phyloP scores from a whole-genome alignment of 805 yeast genomes.

The Sugiyamaella lignohabitans region DNA sequence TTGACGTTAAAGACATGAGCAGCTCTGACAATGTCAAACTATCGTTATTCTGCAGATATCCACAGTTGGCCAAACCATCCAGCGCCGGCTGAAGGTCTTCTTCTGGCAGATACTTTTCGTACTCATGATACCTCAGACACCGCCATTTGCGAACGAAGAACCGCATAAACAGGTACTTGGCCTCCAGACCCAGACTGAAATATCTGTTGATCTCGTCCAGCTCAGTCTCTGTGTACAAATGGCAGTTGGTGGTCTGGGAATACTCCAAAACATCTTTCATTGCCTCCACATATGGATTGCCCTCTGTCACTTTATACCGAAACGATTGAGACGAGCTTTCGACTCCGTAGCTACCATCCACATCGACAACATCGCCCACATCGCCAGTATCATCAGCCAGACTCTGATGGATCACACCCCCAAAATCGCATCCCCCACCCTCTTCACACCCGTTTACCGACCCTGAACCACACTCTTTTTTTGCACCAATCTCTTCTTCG shows the following conservation, averaged over 20 bases:
- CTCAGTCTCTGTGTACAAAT: conserved; percentile 9
- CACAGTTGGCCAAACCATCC: conserved; percentile 10
- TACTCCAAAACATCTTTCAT: background rate
- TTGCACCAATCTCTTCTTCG: no score
- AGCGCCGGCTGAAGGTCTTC: conserved; percentile 14
- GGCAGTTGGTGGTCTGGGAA: background rate
- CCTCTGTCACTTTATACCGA: background rate
- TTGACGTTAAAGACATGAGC: conserved; percentile 19
- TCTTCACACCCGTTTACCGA: no score
- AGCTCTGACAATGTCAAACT: conserved; percentile 11
- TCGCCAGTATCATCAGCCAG: no score
- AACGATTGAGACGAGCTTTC: no score
- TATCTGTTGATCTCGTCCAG: conserved; percentile 1
- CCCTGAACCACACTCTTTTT: no score
- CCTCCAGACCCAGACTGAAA: conserved; percentile 1
- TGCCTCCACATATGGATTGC: conserved; percentile 1
- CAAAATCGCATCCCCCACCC: no score
- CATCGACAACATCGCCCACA: no score
- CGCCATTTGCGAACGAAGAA: conserved; percentile 12
- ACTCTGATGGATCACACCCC: no score
- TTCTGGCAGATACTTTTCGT: conserved; percentile 20
- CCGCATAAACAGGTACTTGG: conserved; percentile 12
- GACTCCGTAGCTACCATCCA: background rate
- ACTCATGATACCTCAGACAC: conserved; percentile 18
- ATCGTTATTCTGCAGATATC: conserved; percentile 12